Evolutionary conservation across 2,329 filamentous ascomycete genomes (phyloP).

Genomic region (Lizonia empirigonia): DNA sequence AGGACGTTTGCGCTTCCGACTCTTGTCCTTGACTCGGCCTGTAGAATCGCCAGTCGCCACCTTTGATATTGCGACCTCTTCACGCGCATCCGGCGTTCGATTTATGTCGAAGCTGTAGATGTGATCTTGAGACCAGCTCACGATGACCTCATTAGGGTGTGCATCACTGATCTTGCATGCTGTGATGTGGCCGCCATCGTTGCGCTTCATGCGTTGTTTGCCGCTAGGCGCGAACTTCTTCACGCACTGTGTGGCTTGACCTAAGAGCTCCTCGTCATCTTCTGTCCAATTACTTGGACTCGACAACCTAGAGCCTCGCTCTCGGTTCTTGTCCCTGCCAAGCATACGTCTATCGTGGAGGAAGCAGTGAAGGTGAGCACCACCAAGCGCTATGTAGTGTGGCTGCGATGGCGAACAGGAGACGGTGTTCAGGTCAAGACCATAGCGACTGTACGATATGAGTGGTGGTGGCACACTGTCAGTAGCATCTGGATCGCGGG

Average conservation of each 20-base stretch:
- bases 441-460: slow-evolving; percentile 69
- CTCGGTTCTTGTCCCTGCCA: slow-evolving; percentile 61
- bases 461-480: slow-evolving; percentile 65
- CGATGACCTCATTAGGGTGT: slow-evolving; percentile 69
- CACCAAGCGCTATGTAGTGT: slow-evolving; percentile 71
- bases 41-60: slow-evolving; percentile 21
- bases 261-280: slow-evolving; percentile 60
- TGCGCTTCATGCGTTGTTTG: slow-evolving; percentile 58
- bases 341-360: slow-evolving; percentile 72
- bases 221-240: slow-evolving; percentile 68
- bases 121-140: slow-evolving; percentile 70
- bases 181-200: slow-evolving; percentile 68
- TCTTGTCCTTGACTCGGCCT: slow-evolving; percentile 37
- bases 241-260: slow-evolving; percentile 67
- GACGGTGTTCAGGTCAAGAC: slow-evolving; percentile 69
- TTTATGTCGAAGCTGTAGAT: slow-evolving; percentile 71
- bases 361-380: slow-evolving; percentile 71
- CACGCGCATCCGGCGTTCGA: slow-evolving; percentile 61
- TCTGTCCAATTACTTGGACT: slow-evolving; percentile 50
- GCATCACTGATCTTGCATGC: slow-evolving; percentile 74
- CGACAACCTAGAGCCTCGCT: slow-evolving; percentile 57
- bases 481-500: slow-evolving; percentile 47
- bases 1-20: slow-evolving; percentile 63
- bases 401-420: slow-evolving; percentile 71
- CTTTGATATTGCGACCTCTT: slow-evolving; percentile 38